Base-by-base conservation (phyloP, 176 grass and related monocot species). In the Triticum monococcum region DNA sequence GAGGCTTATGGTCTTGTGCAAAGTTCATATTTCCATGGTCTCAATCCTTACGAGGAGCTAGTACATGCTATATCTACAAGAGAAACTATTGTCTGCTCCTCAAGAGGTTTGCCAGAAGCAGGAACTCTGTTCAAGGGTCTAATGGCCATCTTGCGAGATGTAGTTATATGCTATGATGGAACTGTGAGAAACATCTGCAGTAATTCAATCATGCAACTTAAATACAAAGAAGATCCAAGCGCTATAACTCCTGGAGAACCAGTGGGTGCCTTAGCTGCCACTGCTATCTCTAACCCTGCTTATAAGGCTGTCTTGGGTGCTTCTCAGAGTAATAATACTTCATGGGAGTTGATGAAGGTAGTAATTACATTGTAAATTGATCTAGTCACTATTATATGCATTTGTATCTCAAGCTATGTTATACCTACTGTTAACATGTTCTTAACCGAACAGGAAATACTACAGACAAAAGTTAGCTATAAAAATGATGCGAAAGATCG, bases 271-370 rank as follows among this genome's bases (percentile, higher is more conserved):
- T 93, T 98, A 81, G 93, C 96, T 62, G 96, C 93, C 40, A 95
- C 96, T 25, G 93, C 96, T 85, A 98, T 94, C 50, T 98, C 93
- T 1, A 92, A 92, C 11, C 93, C 89, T 41, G 91, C 96, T 70
- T 98, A 98, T 72, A 92, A 86, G 64, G 90, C 93, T 70, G 93
- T 98, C 13, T 83, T 95, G 59, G 93, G 94, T 81, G 86, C 96
- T 25, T 98, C 91, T 37, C 93, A 91, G 60, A 95, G 91, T 85
- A 98, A 94, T 87, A 98, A 98, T 83, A 92, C 96, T 50, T 98
- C 96, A 31, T 95, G 96, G 96, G 96, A 94, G 66, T 78, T 81
- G 12, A 98, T 98, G 96, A 98, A 98, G 90, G 96, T 98, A 84
- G 63, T 78, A 83, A 45, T 12, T 45, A 20, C 9, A 5, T 20